Evolutionary conservation across 345 rosid genomes (phyloP), one percentile per base, ranked within the genome.

Genomic region (Brassica nigra): DNA sequence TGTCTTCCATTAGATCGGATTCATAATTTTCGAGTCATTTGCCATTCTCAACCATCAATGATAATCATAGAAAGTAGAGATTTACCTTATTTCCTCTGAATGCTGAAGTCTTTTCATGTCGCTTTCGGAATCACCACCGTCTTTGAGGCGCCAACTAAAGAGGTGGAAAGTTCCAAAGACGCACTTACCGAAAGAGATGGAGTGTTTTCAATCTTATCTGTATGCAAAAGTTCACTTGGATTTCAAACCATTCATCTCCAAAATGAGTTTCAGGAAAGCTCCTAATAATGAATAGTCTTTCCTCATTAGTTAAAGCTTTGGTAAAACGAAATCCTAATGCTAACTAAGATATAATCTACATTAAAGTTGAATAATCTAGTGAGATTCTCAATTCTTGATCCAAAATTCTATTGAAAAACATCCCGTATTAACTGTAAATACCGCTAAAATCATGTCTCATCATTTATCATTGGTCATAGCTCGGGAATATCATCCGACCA

Each of bases 301-400:
- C 39, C 63, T 27, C 33, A 73, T 62, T 49, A 64, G 52, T 52
- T 58, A 49, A 74, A 8, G 52, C 23, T 64, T 64, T 64, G 34
- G 63, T 62, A 49, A 44, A 49, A 31, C 23, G 52, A 16, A 33
- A 74, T 52, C 36, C 2, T 52, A 65, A 27, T 33, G 54, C 36
- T 14, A 54, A 66, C 54, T 33, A 54, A 66, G 9, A 54, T 9
- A 65, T 66, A 14, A 12, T 52, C 37, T 20, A 66, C 29, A 34
- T n/a, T 28, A 10, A 66, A 57, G 66, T 66, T 28, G 42, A 68
- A 27, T 10, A 42, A 58, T 6, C 33, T 68, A 68, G 52, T 58
- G 67, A 29, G 74, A 52, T 34, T 28, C 27, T 76, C 62, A 62
- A 30, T 4, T 7, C 3, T 42, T 39, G 28, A 68, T 68, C 42